phyloP scores from a whole-genome alignment of 164 flowering plant genomes.

The Berberis vulgaris region DNA sequence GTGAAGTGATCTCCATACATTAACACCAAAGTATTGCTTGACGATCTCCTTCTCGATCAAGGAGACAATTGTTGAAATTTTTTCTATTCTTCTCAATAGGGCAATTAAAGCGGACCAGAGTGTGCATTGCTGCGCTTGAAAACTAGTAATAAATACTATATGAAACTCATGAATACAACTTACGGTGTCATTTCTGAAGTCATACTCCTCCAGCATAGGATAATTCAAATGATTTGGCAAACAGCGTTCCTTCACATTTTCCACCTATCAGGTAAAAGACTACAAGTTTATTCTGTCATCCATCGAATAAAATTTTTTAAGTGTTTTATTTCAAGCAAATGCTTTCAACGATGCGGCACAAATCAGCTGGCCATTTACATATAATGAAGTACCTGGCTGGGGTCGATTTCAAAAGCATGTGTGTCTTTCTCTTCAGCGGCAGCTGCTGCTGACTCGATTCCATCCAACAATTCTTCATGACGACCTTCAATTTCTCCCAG shows the following conservation, averaged over 20 bases:
- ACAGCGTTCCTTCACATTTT: slow-evolving; percentile 95
- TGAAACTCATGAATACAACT: slow-evolving; percentile 15
- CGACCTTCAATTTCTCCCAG: slow-evolving; percentile 57
- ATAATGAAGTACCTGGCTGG: slow-evolving; percentile 56
- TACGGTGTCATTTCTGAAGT: slow-evolving; percentile 95
- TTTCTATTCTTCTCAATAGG: too few relatives aligned
- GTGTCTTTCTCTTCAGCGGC: slow-evolving; percentile 92
- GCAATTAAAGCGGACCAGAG: too few relatives aligned
- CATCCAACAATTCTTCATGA: slow-evolving; percentile 70
- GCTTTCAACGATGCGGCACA: background rate
- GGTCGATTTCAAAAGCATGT: slow-evolving; percentile 88
- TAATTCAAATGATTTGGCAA: slow-evolving; percentile 88
- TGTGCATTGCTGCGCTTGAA: too few relatives aligned
- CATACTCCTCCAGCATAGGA: slow-evolving; percentile 99
- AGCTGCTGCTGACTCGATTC: slow-evolving; percentile 71
- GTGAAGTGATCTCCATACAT: too few relatives aligned
- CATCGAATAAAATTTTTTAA: background rate
- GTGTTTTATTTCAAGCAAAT: background rate
- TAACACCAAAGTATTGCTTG: too few relatives aligned
- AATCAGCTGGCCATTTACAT: background rate
- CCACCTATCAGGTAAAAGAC: slow-evolving; percentile 60
- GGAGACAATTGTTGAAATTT: too few relatives aligned
- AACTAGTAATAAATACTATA: too few relatives aligned
- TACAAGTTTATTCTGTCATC: background rate
- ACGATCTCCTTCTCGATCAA: too few relatives aligned